A percentile compares a stretch with the other conserved stretches of the same genome.
Evolutionary conservation across 768 basidiomycete species (phyloP).

Genomic region (Tubosaeta sp.): DNA sequence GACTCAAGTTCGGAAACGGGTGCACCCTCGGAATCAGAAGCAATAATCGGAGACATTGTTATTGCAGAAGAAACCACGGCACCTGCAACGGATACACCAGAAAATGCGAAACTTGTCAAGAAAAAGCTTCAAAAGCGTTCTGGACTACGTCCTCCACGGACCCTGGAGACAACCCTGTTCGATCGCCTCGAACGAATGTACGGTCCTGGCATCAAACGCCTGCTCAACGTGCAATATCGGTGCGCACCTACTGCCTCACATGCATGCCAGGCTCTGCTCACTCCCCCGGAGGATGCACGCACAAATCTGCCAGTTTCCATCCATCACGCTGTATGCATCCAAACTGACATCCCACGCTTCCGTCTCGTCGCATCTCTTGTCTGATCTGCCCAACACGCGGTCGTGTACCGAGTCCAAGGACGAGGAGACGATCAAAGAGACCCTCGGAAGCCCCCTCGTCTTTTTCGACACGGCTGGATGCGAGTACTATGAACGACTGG

Average conservation of each 20-base stretch:
- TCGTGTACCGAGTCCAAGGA: slow-evolving; percentile 32
- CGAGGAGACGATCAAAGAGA: slow-evolving; percentile 70
- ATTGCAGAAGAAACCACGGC: slow-evolving; percentile 17
- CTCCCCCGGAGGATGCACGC: slow-evolving; percentile 68
- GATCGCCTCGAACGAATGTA: slow-evolving; percentile 89
- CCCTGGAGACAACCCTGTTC: slow-evolving; percentile 87
- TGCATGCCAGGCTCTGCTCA: neutral
- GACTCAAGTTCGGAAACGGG: slow-evolving; percentile 6
- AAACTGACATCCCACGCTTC: slow-evolving; percentile 66
- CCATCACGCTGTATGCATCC: slow-evolving; percentile 71
- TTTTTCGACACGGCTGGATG: slow-evolving; percentile 96
- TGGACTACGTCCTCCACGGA: slow-evolving; percentile 54
- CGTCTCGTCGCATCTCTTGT: slow-evolving; percentile 69
- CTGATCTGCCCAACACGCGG: slow-evolving; percentile 56
- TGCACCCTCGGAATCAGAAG: slow-evolving; percentile 17
- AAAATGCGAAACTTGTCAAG: slow-evolving; percentile 5
- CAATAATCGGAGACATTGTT: slow-evolving; percentile 16
- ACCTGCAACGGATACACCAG: neutral
- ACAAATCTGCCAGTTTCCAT: slow-evolving; percentile 83
- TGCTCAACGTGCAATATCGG: slow-evolving; percentile 91
- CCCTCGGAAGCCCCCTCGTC: slow-evolving; percentile 72
- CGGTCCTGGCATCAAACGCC: slow-evolving; percentile 73
- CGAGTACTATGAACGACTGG: slow-evolving; percentile 84
- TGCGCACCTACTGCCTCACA: slow-evolving; percentile 26
- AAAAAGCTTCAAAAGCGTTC: slow-evolving; percentile 10